phyloP scores from a whole-genome alignment of 208 protist genomes.

The Trypanosoma caninum region DNA sequence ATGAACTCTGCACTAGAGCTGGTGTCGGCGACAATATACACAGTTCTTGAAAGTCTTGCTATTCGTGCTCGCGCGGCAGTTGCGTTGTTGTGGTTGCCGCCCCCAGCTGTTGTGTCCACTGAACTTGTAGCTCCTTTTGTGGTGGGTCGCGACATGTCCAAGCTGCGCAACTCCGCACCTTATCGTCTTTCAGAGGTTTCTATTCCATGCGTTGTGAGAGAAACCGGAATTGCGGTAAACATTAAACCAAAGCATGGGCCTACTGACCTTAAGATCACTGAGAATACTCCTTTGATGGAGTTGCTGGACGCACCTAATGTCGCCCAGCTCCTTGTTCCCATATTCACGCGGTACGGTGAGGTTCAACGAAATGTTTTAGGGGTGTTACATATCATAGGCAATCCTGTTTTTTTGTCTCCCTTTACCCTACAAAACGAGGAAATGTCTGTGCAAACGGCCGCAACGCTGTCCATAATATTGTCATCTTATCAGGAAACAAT shows the following conservation, averaged over 20 bases:
- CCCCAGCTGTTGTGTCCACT: slow-evolving; percentile 56
- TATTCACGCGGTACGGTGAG: slow-evolving; percentile 58
- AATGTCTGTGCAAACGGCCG: slow-evolving; percentile 57
- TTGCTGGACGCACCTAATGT: slow-evolving; percentile 67
- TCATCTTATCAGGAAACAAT: slow-evolving; percentile 82
- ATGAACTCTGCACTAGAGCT: slow-evolving; percentile 72
- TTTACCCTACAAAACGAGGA: slow-evolving; percentile 84
- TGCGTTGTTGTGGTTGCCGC: slow-evolving; percentile 77
- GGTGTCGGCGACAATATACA: slow-evolving; percentile 79
- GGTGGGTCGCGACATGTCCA: slow-evolving; percentile 61
- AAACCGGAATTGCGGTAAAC: slow-evolving; percentile 79
- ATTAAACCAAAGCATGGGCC: slow-evolving; percentile 41
- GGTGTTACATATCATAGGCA: slow-evolving; percentile 81
- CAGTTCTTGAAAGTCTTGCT: slow-evolving; percentile 72
- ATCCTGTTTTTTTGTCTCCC: slow-evolving; percentile 63
- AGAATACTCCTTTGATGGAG: slow-evolving; percentile 56
- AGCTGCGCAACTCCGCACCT: slow-evolving; percentile 62
- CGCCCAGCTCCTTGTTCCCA: slow-evolving; percentile 77
- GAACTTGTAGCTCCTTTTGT: slow-evolving; percentile 89
- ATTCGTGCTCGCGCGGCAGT: slow-evolving; percentile 64
- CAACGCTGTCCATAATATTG: slow-evolving; percentile 68
- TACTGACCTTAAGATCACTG: slow-evolving; percentile 22
- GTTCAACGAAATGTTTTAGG: slow-evolving; percentile 38
- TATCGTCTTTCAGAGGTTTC: slow-evolving; percentile 73
- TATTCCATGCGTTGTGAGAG: slow-evolving; percentile 63